These are phyloP conservation scores for Ophiostoma piceae DNA, from an alignment of 2,329 filamentous ascomycete genomes.

Conservation along the genomic window DNA sequence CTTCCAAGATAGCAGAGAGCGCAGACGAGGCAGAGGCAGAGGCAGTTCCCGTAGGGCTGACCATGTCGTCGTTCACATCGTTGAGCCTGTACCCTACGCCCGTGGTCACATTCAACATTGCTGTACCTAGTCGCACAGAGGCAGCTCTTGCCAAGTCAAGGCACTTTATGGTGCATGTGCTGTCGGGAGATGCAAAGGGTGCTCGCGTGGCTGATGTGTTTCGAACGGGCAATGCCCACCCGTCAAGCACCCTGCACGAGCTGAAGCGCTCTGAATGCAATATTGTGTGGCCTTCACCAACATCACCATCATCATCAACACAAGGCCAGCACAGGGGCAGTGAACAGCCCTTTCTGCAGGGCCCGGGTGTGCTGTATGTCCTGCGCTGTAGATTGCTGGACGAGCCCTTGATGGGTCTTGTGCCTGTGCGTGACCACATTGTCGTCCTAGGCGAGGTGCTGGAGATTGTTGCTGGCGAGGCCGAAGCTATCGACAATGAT, in stretches of 20 bases:
- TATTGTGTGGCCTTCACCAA: constrained; percentile 24
- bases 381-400: constrained; percentile 35
- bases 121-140: constrained; percentile 51
- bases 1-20: constrained; percentile 2
- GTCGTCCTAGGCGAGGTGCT: constrained; percentile 49
- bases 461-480: constrained; percentile 38
- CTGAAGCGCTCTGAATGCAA: constrained; percentile 36
- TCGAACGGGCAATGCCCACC: constrained; percentile 43
- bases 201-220: constrained; percentile 50
- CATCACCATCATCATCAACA: constrained; percentile 29
- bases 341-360: constrained; percentile 37
- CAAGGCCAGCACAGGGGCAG: constrained; percentile 30
- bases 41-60: constrained; percentile 45
- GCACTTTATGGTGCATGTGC: constrained; percentile 52
- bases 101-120: constrained; percentile 53
- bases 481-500: constrained; percentile 26
- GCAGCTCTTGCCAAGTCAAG: constrained; percentile 44
- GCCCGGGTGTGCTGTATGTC: constrained; percentile 50
- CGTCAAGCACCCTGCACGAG: constrained; percentile 16
- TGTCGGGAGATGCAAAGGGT: constrained; percentile 44
- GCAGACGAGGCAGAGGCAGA: background rate
- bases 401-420: constrained; percentile 38
- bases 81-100: constrained; percentile 49
- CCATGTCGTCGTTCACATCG: constrained; percentile 56
- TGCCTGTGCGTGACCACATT: constrained; percentile 48